Conservation (phyloP, 805 yeast species). For the Hanseniaspora vineae region DNA sequence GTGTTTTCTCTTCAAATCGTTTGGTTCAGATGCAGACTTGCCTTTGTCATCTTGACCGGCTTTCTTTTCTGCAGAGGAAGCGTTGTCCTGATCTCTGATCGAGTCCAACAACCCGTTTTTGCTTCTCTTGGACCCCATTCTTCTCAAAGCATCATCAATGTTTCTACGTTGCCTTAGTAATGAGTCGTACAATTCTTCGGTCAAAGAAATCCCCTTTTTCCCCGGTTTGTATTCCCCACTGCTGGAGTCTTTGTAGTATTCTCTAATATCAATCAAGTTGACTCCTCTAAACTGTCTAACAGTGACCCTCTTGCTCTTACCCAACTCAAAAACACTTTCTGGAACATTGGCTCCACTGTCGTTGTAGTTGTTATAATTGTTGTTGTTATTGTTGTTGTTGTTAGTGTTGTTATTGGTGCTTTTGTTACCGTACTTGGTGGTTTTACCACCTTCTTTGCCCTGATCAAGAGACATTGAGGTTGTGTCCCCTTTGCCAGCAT, state of each 20-base stretch:
- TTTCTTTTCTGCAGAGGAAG: no score
- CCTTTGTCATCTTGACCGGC: no score
- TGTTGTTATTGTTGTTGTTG: constrained; percentile 3
- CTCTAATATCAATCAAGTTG: constrained; percentile 71
- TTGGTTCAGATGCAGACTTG: no score
- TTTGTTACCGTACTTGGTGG: constrained; percentile 1
- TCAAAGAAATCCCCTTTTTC: constrained; percentile 40
- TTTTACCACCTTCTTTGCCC: not conserved
- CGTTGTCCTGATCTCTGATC: not conserved
- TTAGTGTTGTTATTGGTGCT: constrained; percentile 3
- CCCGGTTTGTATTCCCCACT: constrained; percentile 64
- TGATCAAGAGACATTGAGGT: not conserved
- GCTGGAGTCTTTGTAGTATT: constrained; percentile 51
- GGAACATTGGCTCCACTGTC: constrained; percentile 9
- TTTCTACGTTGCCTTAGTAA: constrained; percentile 22
- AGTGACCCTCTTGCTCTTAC: constrained; percentile 54
- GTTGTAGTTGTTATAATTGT: constrained; percentile 4
- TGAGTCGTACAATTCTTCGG: constrained; percentile 26
- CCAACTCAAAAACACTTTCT: constrained; percentile 30
- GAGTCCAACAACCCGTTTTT: constrained; percentile 18
- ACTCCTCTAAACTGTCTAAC: constrained; percentile 59
- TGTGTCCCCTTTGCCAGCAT: not conserved
- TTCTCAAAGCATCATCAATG: constrained; percentile 25
- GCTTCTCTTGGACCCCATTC: constrained; percentile 24
- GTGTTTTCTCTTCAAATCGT: no score